A percentile compares a stretch with the other conserved stretches of the same genome.
These are phyloP conservation scores for Phylloporus rhodoxanthus DNA, from an alignment of 768 basidiomycete species.

Conservation along the genomic window DNA sequence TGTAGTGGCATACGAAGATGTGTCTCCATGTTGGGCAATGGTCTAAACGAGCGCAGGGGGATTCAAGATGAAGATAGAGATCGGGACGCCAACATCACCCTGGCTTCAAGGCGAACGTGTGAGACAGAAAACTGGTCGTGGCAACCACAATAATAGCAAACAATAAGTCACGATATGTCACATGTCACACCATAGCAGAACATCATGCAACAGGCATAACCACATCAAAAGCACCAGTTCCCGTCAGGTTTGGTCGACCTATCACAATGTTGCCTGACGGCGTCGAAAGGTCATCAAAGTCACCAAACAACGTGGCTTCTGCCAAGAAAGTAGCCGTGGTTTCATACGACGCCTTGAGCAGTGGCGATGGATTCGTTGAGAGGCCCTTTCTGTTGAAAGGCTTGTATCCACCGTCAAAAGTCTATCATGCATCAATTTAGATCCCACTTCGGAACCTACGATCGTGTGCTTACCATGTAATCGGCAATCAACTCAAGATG, in stretches of 20 bases:
- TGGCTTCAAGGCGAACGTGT: conserved; percentile 15
- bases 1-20: conserved; percentile 45
- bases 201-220: conserved; percentile 43
- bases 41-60: neutral
- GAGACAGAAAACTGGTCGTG: conserved; percentile 8
- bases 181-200: conserved; percentile 6
- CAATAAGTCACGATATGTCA: conserved; percentile 12
- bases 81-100: conserved; percentile 25
- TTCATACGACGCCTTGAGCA: conserved; percentile 96
- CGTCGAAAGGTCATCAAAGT: conserved; percentile 87
- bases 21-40: conserved; percentile 19
- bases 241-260: conserved; percentile 80
- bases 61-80: conserved; percentile 13
- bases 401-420: conserved; percentile 96
- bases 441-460: neutral
- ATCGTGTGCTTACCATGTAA: conserved; percentile 76
- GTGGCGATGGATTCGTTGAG: conserved; percentile 86
- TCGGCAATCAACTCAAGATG: conserved; percentile 97
- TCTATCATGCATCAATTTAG: conserved; percentile 43
- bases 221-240: conserved; percentile 94
- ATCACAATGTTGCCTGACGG: conserved; percentile 91
- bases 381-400: conserved; percentile 97
- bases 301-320: conserved; percentile 89
- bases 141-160: conserved; percentile 22
- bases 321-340: conserved; percentile 92